Evolutionary conservation across 495 filamentous ascomycete genomes (phyloP), one percentile per base, ranked within the genome.

Genomic region (Aspergillus bertholletiae): DNA sequence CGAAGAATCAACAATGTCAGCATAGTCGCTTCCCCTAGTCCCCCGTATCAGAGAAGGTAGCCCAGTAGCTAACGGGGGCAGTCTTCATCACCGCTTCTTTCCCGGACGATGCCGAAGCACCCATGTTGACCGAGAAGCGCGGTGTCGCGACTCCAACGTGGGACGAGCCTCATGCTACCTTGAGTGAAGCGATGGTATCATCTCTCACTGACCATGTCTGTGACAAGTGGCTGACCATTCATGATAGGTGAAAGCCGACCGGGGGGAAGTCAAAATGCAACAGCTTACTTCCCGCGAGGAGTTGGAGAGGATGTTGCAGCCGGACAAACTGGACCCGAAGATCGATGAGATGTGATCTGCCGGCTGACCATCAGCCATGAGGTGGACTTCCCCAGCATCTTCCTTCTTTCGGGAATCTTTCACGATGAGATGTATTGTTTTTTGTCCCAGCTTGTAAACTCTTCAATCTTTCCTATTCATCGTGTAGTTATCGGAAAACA

Each of bases 261-360:
- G 62, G 6, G 56, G 54, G 35, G 62, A 65, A 15, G 40, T 59
- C 47, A 23, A 51, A 21, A 46, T 59, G 34, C 24, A 41, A 37
- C 51, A 40, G 18, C 22, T 48, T 13, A 17, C 12, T 8, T 21
- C 22, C 12, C 46, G n/a, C 15, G 27, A 51, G 21, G 46, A 55
- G 11, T 18, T 49, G 15, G 62, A 65, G 17, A 53, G 34, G 32
- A 39, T 45, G 3, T 46, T 57, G 12, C 30, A 48, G 39, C 49
- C 51, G 17, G 61, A 60, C 17, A 23, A 20, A 3, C 39, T 37
- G 41, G 62, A 61, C 37, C 62, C 62, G 13, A 61, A 55, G 27
- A 49, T 65, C 7, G 62, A 65, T 48, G 62, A 65, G 54, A 54
- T 65, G 51, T 64, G 52, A 57, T 30, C 6, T 17, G 15, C n/a